Percentiles rank a stretch among this genome's conserved stretches.
phyloP scores from a whole-genome alignment of 73 alveolate species.

The Symbiodinium pilosum region DNA sequence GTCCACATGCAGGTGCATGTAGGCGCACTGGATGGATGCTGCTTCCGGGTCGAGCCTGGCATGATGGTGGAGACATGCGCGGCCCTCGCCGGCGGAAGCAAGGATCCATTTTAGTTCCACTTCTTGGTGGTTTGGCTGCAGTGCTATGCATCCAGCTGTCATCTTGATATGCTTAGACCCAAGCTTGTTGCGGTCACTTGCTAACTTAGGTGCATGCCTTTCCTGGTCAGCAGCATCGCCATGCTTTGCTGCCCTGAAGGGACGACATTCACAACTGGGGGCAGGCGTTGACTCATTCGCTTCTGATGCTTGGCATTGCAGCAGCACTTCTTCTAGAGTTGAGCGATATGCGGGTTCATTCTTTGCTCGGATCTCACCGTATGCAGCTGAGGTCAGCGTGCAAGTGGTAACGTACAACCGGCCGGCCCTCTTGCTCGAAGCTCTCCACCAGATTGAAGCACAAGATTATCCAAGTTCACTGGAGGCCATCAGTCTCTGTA shows the following conservation, averaged over 20 bases:
- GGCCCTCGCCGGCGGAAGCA: not conserved
- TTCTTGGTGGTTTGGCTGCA: not conserved
- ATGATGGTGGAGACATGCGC: not conserved
- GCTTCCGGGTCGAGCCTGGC: not conserved
- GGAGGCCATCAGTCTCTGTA: no score
- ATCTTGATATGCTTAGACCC: no score
- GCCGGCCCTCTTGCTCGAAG: slow-evolving; percentile 38
- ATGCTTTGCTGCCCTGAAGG: not conserved
- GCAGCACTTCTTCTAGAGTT: not conserved
- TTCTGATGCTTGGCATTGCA: not conserved
- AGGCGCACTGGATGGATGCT: not conserved
- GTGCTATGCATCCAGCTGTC: not conserved
- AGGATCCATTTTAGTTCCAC: not conserved
- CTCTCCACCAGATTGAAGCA: slow-evolving; percentile 56
- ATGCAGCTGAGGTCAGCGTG: slow-evolving; percentile 54
- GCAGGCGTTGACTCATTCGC: not conserved
- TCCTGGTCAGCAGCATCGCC: not conserved
- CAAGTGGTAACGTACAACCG: slow-evolving; percentile 71
- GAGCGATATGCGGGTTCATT: no score
- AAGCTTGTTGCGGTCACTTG: no score
- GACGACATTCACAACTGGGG: no score
- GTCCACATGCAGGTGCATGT: no score
- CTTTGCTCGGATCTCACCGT: not conserved
- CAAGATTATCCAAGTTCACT: slow-evolving; percentile 29
- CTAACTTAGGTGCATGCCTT: not conserved